A percentile compares a stretch with the other conserved stretches of the same genome.
These are phyloP conservation scores for Porcisia hertigi DNA, from an alignment of 208 protist species.

Conservation along the genomic window DNA sequence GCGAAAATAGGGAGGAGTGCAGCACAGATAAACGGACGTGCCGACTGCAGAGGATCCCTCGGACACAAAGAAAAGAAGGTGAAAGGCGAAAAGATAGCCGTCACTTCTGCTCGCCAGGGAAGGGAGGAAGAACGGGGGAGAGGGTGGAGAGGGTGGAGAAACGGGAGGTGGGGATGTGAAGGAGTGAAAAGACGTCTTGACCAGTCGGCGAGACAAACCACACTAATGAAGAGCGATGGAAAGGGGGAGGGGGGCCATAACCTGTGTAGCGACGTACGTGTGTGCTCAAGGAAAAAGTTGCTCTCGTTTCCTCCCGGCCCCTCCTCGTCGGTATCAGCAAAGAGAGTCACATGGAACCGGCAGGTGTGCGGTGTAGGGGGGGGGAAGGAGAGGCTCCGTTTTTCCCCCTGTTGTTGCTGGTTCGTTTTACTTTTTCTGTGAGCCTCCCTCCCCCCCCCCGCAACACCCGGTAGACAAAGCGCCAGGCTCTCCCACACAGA, in stretches of 20 bases:
- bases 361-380: no score
- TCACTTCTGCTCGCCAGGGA: background rate
- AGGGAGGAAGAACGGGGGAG: background rate
- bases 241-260: no score
- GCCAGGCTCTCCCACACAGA: no score
- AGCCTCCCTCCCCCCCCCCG: no score
- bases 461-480: no score
- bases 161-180: background rate
- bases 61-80: background rate
- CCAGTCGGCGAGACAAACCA: background rate
- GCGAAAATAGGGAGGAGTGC: background rate
- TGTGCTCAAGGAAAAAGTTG: background rate
- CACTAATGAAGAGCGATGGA: background rate
- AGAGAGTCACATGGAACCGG: background rate
- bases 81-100: no score
- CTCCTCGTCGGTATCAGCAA: background rate
- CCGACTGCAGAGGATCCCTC: background rate
- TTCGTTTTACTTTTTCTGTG: no score
- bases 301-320: background rate
- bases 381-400: background rate
- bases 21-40: background rate
- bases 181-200: background rate
- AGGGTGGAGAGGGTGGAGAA: background rate
- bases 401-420: background rate
- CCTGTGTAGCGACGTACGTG: background rate